These are phyloP conservation scores for Lepiota brunneoincarnata DNA, from an alignment of 768 basidiomycete genomes.

Conservation along the genomic window DNA sequence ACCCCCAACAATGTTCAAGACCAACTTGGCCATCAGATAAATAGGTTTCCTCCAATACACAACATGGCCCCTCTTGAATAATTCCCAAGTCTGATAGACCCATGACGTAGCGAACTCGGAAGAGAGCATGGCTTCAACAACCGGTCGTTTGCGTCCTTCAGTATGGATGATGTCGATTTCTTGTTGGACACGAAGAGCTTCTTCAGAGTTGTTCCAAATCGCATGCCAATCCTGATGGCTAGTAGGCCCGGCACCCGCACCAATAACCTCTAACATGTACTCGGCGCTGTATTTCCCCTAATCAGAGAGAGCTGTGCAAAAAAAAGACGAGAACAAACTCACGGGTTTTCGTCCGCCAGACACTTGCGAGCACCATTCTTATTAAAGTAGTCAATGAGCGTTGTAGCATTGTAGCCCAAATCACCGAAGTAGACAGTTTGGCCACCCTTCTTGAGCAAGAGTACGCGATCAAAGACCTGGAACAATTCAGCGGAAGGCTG, in stretches of 20 bases:
- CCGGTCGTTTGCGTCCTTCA: conserved; percentile 45
- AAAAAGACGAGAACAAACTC: no score
- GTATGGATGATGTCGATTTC: conserved; percentile 47
- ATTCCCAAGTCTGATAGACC: conserved; percentile 40
- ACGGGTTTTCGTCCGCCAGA: conserved; percentile 71
- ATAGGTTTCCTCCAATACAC: conserved; percentile 60
- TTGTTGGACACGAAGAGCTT: conserved; percentile 27
- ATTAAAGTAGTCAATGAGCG: conserved; percentile 77
- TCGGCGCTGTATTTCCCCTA: no score
- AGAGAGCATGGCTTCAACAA: conserved; percentile 33
- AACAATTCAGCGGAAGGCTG: conserved; percentile 84
- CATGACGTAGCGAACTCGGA: conserved; percentile 53
- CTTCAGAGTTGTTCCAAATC: conserved; percentile 40
- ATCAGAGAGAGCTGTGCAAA: no score
- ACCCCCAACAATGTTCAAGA: conserved; percentile 51
- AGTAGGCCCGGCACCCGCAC: conserved; percentile 64
- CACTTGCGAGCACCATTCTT: conserved; percentile 64
- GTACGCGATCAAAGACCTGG: conserved; percentile 72
- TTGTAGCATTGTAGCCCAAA: conserved; percentile 57
- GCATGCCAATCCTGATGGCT: conserved; percentile 55
- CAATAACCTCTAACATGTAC: conserved; percentile 68
- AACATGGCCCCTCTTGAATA: conserved; percentile 41
- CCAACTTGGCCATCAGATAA: conserved; percentile 58
- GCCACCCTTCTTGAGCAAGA: conserved; percentile 78
- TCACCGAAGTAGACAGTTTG: conserved; percentile 75